These are phyloP conservation scores for Peronospora farinosa DNA, from an alignment of 352 stramenopile species.

Conservation along the genomic window DNA sequence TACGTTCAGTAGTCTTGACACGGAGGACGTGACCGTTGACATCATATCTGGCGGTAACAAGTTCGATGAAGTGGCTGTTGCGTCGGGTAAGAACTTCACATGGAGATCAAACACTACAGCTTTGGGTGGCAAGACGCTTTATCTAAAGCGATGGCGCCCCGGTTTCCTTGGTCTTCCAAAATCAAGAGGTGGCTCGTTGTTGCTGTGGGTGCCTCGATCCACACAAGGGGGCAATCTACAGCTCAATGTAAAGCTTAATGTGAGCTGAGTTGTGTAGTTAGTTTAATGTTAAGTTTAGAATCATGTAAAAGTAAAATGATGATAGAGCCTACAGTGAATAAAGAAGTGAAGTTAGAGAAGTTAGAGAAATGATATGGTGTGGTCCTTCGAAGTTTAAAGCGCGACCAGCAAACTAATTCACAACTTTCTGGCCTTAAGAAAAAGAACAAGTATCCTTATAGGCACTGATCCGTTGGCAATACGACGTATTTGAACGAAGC, in stretches of 20 bases:
- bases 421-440: no score
- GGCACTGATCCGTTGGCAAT: no score
- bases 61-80: slow-evolving; percentile 26
- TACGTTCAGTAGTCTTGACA: slow-evolving; percentile 31
- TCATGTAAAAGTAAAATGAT: no score
- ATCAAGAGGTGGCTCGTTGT: slow-evolving; percentile 30
- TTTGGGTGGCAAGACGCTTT: slow-evolving; percentile 36
- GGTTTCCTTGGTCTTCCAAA: slow-evolving; percentile 29
- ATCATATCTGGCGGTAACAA: slow-evolving; percentile 35
- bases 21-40: slow-evolving; percentile 32
- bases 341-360: no score
- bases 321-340: no score
- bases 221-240: slow-evolving; percentile 21
- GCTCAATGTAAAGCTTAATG: slow-evolving; percentile 26
- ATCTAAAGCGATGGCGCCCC: slow-evolving; percentile 38
- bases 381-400: no score
- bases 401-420: no score
- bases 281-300: not conserved
- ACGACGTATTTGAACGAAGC: no score
- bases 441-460: no score
- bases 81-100: slow-evolving; percentile 24
- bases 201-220: slow-evolving; percentile 33
- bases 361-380: no score
- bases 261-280: slow-evolving; percentile 13
- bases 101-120: slow-evolving; percentile 29